A percentile compares a stretch with the other conserved stretches of the same genome.
These are phyloP conservation scores for Citrullus colocynthis DNA, from an alignment of 306 rosid species.

Conservation along the genomic window DNA sequence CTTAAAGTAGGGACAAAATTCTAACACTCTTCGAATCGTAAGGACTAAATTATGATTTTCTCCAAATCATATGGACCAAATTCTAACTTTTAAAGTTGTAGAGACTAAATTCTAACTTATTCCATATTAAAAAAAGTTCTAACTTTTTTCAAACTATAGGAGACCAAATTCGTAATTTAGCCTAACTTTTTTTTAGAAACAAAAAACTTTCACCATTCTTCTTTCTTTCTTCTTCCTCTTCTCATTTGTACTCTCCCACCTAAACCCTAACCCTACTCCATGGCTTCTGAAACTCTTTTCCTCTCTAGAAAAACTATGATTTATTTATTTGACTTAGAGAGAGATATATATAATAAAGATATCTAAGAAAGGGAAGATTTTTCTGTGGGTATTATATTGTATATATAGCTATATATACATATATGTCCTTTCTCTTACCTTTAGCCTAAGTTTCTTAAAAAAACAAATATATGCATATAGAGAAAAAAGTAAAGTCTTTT, in stretches of 20 bases:
- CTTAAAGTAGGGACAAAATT: no score
- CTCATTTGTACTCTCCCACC: not conserved
- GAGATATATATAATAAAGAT: not conserved
- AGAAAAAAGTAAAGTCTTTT: not conserved
- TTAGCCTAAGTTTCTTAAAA: not conserved
- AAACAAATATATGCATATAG: not conserved
- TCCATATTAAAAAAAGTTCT: no score
- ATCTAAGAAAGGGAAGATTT: not conserved
- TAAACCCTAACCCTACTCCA: not conserved
- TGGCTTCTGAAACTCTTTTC: not conserved
- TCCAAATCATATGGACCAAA: no score
- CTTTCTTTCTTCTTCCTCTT: not conserved
- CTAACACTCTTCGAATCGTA: no score
- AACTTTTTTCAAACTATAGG: no score
- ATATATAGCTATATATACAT: not conserved
- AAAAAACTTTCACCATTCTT: not conserved
- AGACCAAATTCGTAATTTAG: no score
- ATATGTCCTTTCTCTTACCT: not conserved
- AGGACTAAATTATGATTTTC: no score
- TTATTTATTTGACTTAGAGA: no score
- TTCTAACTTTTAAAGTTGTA: no score
- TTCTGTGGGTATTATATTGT: constrained; percentile 10
- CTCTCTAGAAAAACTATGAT: not conserved
- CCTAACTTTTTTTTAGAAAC: not conserved
- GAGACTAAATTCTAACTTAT: no score